phyloP scores from a whole-genome alignment of 305 asterid species.

The Fraxinus platypoda region DNA sequence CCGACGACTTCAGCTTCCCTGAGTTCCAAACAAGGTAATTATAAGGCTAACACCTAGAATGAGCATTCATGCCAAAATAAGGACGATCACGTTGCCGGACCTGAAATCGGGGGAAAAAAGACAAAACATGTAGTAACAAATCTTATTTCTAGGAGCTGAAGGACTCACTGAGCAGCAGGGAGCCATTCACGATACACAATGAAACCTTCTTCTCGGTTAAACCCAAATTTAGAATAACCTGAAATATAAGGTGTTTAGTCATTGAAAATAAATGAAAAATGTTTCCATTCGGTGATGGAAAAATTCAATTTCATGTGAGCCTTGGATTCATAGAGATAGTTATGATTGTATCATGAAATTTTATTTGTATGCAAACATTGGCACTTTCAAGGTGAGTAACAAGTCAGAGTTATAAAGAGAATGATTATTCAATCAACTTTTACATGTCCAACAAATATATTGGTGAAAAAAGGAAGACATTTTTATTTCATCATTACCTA shows the following conservation, averaged over 20 bases:
- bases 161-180: slow-evolving; percentile 91
- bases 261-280: slow-evolving; percentile 17
- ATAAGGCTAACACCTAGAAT: slow-evolving; percentile 26
- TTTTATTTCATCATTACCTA: slow-evolving; percentile 52
- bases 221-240: slow-evolving; percentile 82
- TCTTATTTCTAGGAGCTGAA: slow-evolving; percentile 23
- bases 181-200: slow-evolving; percentile 91
- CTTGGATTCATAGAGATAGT: background rate
- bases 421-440: slow-evolving; percentile 5
- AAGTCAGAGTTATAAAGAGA: slow-evolving; percentile 2
- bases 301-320: slow-evolving; percentile 10
- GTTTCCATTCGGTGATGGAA: background rate
- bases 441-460: slow-evolving; percentile 15
- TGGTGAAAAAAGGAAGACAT: background rate
- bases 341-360: background rate
- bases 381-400: background rate
- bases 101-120: slow-evolving; percentile 2
- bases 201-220: slow-evolving; percentile 74
- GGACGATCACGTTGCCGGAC: background rate
- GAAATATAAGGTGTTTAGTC: slow-evolving; percentile 21
- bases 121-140: background rate
- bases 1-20: slow-evolving; percentile 96
- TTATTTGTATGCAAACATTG: background rate
- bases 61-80: slow-evolving; percentile 19
- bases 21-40: slow-evolving; percentile 30